Conservation (phyloP, 1,284 basidiomycete genomes). For the Trichosporon ovoides region DNA sequence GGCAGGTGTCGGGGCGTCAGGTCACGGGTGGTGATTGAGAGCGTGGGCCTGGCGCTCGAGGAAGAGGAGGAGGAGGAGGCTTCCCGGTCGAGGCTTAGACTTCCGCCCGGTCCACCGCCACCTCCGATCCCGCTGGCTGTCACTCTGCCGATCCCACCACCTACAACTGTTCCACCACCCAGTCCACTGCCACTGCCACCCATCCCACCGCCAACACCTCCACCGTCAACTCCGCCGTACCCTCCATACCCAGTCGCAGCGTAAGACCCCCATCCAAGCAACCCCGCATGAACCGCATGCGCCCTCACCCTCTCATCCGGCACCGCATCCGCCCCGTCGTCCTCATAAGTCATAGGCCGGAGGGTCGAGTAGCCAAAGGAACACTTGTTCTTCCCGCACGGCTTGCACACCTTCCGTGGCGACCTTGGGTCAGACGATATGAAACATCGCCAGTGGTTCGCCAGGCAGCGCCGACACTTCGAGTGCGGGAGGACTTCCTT, state of each 20-base stretch:
- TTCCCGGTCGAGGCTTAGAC: no score
- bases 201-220: background rate
- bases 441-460: conserved; percentile 19
- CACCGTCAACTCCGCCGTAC: background rate
- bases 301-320: background rate
- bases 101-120: no score
- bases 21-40: background rate
- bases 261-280: background rate
- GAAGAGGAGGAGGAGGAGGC: no score
- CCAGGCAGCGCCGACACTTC: conserved; percentile 14
- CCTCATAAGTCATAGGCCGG: background rate
- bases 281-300: background rate
- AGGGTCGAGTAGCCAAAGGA: conserved; percentile 11
- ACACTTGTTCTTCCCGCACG: conserved; percentile 23
- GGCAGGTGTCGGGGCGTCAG: background rate
- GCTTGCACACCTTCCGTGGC: conserved; percentile 16
- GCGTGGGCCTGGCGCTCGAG: no score
- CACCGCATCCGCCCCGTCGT: background rate
- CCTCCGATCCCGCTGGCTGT: no score
- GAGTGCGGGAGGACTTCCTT: conserved; percentile 13
- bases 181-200: no score
- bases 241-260: background rate
- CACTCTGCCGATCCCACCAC: no score
- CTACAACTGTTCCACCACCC: no score
- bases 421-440: conserved; percentile 10